A percentile compares a stretch with the other conserved stretches of the same genome.
phyloP scores from a whole-genome alignment of 805 yeast species.

The Kodamaea leandrae region DNA sequence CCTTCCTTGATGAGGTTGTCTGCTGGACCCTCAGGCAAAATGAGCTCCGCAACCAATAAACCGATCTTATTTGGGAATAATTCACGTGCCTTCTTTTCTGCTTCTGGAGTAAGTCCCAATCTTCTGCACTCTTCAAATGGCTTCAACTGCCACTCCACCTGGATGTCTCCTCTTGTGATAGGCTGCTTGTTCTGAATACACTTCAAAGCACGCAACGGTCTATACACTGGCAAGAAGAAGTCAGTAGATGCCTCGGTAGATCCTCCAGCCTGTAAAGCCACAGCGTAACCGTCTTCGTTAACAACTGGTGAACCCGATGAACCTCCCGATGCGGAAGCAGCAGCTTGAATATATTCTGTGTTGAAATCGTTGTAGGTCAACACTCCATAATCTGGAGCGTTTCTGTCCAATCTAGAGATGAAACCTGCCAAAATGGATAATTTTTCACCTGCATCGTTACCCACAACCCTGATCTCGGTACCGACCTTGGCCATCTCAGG shows the following conservation, averaged over 20 bases:
- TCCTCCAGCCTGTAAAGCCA: conserved; percentile 95
- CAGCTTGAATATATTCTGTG: conserved; percentile 93
- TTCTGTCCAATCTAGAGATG: conserved; percentile 80
- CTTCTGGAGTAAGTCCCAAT: conserved; percentile 73
- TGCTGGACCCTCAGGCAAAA: conserved; percentile 85
- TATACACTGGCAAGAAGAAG: conserved; percentile 80
- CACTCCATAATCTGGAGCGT: conserved; percentile 91
- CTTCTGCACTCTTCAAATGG: conserved; percentile 91
- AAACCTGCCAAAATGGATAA: conserved; percentile 85
- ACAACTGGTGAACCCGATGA: conserved; percentile 97
- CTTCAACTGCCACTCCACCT: conserved; percentile 81
- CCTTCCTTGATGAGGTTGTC: conserved; percentile 75
- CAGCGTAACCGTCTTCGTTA: conserved; percentile 79
- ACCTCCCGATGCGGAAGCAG: conserved; percentile 95
- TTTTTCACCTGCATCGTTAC: conserved; percentile 96
- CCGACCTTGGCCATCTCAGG: conserved; percentile 92
- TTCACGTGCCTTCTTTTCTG: conserved; percentile 67
- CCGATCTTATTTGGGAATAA: conserved; percentile 75
- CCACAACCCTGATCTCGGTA: conserved; percentile 88
- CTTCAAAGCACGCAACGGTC: conserved; percentile 77
- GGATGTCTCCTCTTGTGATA: conserved; percentile 87
- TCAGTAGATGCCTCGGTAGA: conserved; percentile 89
- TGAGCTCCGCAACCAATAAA: conserved; percentile 74
- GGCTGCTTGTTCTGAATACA: conserved; percentile 61
- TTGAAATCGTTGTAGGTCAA: conserved; percentile 89